Percentiles rank a stretch among this genome's conserved stretches.
Conservation (phyloP, 139 green algal species). For the Eudorina sp. region DNA sequence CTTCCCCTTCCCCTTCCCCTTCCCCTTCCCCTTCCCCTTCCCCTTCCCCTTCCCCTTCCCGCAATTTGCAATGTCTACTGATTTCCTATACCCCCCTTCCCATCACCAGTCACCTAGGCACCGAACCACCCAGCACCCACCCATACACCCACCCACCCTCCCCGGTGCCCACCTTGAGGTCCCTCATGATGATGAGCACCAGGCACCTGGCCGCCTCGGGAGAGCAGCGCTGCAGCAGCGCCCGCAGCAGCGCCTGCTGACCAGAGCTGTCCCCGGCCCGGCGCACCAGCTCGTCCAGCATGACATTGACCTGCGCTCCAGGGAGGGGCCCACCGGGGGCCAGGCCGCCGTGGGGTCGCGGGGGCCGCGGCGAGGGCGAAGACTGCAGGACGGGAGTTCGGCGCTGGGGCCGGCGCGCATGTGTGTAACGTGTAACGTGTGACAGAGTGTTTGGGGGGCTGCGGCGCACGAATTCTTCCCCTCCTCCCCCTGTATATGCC, state of each 20-base stretch:
- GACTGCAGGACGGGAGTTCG: background rate
- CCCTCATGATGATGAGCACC: constrained; percentile 79
- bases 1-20: too few relatives aligned
- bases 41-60: background rate
- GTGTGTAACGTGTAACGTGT: background rate
- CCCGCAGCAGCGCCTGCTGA: constrained; percentile 35
- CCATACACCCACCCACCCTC: background rate
- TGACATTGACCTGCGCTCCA: constrained; percentile 71
- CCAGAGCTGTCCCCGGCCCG: background rate
- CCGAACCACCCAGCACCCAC: background rate
- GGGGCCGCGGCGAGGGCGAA: background rate
- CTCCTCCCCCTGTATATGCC: too few relatives aligned
- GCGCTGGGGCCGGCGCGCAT: too few relatives aligned
- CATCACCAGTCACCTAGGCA: too few relatives aligned
- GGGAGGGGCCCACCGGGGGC: too few relatives aligned
- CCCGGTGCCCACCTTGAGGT: constrained; percentile 61
- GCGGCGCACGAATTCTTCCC: background rate
- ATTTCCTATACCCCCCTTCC: too few relatives aligned
- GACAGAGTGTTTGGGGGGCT: background rate
- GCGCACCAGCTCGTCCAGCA: constrained; percentile 70
- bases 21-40: background rate
- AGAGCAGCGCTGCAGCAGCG: constrained; percentile 61
- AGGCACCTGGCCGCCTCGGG: constrained; percentile 81
- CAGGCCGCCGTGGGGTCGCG: background rate
- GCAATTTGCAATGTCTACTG: too few relatives aligned